phyloP scores from a whole-genome alignment of 129 eudicot genomes.

The Oenanthe sinensis region DNA sequence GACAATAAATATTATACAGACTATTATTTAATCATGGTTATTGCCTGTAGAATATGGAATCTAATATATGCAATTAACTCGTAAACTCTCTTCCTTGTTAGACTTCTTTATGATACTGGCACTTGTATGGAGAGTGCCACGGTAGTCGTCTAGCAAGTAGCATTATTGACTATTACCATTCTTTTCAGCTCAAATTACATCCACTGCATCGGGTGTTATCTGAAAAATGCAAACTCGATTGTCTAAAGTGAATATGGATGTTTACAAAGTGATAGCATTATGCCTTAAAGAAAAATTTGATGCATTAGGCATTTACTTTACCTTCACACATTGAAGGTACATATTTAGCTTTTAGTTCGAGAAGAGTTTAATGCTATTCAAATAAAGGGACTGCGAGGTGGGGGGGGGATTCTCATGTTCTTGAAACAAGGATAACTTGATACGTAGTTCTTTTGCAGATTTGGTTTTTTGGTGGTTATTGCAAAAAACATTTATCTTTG shows the following conservation, averaged over 20 bases:
- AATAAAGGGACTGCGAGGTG: background rate
- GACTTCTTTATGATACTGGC: background rate
- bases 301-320: background rate
- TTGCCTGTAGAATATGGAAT: no score
- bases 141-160: background rate
- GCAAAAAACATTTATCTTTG: background rate
- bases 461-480: background rate
- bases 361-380: background rate
- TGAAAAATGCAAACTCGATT: background rate
- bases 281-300: background rate
- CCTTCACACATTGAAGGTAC: background rate
- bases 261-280: background rate
- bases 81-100: background rate
- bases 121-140: background rate
- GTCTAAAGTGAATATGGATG: background rate
- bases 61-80: background rate
- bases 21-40: no score
- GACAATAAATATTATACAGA: no score
- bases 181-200: background rate
- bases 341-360: background rate
- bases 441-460: background rate
- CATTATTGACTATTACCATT: background rate
- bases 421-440: background rate
- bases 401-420: background rate
- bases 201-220: background rate